Evolutionary conservation across 2,329 filamentous ascomycete species (phyloP).

Genomic region (Cryphonectria naterciae): DNA sequence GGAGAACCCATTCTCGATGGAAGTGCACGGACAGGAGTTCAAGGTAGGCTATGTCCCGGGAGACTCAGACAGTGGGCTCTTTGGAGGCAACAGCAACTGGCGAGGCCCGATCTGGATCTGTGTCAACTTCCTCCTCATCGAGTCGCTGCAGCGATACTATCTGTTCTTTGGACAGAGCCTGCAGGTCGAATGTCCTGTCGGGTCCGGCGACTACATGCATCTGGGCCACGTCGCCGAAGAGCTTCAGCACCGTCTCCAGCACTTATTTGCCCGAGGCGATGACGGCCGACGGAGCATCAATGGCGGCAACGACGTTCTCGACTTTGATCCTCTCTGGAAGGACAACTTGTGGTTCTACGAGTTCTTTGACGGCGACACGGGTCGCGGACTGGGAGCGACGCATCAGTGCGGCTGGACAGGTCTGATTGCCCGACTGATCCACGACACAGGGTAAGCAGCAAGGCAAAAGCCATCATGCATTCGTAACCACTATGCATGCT

Average conservation of each 20-base stretch:
- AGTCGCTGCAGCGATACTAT: slow-evolving; percentile 93
- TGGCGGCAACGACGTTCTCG: slow-evolving; percentile 78
- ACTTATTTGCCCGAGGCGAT: slow-evolving; percentile 83
- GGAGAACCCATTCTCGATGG: slow-evolving; percentile 89
- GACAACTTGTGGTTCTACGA: slow-evolving; percentile 96
- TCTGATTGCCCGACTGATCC: slow-evolving; percentile 93
- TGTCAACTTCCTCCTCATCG: slow-evolving; percentile 92
- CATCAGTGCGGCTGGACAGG: slow-evolving; percentile 98
- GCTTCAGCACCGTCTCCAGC: slow-evolving; percentile 90
- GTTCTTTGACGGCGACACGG: slow-evolving; percentile 93
- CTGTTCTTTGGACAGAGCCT: slow-evolving; percentile 92
- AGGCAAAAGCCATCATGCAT: neutral
- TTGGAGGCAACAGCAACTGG: slow-evolving; percentile 98
- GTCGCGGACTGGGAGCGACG: slow-evolving; percentile 85
- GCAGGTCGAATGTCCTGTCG: slow-evolving; percentile 90
- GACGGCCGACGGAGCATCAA: slow-evolving; percentile 90
- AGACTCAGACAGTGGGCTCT: slow-evolving; percentile 94
- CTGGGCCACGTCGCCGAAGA: slow-evolving; percentile 93
- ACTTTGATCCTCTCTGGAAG: slow-evolving; percentile 92
- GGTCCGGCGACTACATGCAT: slow-evolving; percentile 94
- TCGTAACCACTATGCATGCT: neutral
- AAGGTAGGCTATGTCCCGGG: slow-evolving; percentile 88
- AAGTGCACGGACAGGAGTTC: slow-evolving; percentile 90
- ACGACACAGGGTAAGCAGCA: slow-evolving; percentile 84
- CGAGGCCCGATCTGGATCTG: slow-evolving; percentile 94